Conservation (phyloP, 331 rosid genomes). For the Acacia concinna region DNA sequence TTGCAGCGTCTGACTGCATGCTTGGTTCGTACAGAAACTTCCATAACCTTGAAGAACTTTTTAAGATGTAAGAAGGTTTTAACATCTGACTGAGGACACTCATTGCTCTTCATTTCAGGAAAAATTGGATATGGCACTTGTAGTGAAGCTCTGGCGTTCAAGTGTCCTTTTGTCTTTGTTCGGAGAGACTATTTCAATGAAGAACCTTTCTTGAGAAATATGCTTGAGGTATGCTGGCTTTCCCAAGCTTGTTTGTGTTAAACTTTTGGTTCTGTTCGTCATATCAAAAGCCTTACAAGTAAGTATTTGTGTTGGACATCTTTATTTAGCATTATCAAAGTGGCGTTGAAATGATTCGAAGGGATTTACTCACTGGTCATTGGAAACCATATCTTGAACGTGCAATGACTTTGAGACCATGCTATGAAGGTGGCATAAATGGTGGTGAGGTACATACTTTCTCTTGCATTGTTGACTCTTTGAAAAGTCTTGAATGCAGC, state of each 20-base stretch:
- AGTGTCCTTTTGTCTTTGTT: conserved; percentile 92
- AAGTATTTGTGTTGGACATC: conserved; percentile 3
- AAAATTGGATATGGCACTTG: conserved; percentile 97
- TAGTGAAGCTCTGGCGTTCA: conserved; percentile 91
- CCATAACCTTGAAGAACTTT: background rate
- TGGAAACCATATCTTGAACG: conserved; percentile 99
- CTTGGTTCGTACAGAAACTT: conserved; percentile 66
- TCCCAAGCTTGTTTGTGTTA: conserved; percentile 15
- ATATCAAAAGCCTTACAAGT: conserved; percentile 16
- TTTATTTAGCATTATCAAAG: conserved; percentile 67
- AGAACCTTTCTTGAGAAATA: conserved; percentile 91
- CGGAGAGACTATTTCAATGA: conserved; percentile 98
- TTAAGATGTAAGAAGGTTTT: background rate
- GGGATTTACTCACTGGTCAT: conserved; percentile 95
- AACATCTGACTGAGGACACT: background rate
- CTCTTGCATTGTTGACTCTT: conserved; percentile 9
- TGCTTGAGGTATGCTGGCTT: conserved; percentile 67
- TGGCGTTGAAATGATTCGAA: conserved; percentile 96
- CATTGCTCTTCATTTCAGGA: conserved; percentile 34
- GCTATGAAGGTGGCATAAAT: conserved; percentile 88
- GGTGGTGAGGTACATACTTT: conserved; percentile 85
- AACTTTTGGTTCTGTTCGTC: background rate
- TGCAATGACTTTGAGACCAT: conserved; percentile 88
- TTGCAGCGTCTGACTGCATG: conserved; percentile 97
- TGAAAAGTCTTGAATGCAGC: background rate